Evolutionary conservation across 176 grass and related monocot species (phyloP).

Genomic region (Cenchrus purpureus): DNA sequence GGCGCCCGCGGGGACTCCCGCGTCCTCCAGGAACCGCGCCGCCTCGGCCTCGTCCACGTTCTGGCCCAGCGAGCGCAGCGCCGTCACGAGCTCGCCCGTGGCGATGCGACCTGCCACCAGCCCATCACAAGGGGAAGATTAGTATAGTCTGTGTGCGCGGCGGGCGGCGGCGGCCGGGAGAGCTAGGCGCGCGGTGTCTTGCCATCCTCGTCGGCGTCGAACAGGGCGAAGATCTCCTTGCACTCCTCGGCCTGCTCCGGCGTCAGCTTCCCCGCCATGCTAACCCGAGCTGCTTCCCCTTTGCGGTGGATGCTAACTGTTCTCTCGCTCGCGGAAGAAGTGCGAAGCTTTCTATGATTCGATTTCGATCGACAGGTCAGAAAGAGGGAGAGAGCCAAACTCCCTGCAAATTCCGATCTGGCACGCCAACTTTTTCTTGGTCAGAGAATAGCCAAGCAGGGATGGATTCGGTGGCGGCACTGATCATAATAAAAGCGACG

Average conservation of each 20-base stretch:
- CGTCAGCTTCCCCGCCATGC: conserved; percentile 58
- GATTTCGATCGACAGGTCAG: conserved; percentile 21
- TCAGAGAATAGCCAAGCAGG: background rate
- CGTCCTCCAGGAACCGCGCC: conserved; percentile 33
- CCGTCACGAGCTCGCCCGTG: conserved; percentile 40
- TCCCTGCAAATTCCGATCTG: background rate
- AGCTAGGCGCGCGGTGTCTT: background rate
- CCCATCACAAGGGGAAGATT: no score
- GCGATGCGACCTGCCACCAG: conserved; percentile 41
- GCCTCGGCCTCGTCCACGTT: conserved; percentile 59
- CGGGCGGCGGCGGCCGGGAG: background rate
- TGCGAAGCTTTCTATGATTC: background rate
- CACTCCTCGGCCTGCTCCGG: conserved; percentile 52
- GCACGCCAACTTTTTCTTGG: background rate
- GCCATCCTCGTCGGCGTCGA: conserved; percentile 60
- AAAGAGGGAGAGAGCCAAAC: background rate
- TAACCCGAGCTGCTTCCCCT: background rate
- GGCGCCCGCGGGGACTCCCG: background rate
- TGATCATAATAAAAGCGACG: conserved; percentile 11
- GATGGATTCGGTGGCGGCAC: background rate
- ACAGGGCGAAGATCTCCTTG: conserved; percentile 60
- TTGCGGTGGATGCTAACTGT: background rate
- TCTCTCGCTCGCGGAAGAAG: background rate
- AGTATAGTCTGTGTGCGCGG: background rate
- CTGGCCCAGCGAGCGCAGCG: conserved; percentile 53